Base-by-base conservation (phyloP, 202 grass and related monocot species). In the Zizania palustris region DNA sequence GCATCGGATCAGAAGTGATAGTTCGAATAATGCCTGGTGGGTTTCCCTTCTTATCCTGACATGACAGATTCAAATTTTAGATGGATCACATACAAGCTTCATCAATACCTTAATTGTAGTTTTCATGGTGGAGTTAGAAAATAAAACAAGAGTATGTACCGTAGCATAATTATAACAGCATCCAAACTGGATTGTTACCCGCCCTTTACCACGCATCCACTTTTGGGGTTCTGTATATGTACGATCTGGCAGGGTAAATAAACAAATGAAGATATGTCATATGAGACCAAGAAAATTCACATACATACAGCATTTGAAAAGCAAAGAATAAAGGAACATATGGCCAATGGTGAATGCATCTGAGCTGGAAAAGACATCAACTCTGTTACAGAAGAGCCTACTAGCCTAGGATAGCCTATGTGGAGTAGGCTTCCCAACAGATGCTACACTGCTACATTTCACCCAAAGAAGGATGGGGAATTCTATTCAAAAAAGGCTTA, bases 191-290 rank as follows among this genome's bases (percentile, higher is more conserved):
- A 97, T 94, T 48, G 87, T 97, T 69, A 94, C 85, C 35, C 89
- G 82, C 5, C 95, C 95, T 85, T 97, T 97, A 70, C 91, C 91
- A 66, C 82, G 87, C 95, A 94, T 97, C 95, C 95, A 97, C 73
- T 93, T 97, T 62, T 84, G 74, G 9, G 95, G 95, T 77, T 91
- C 89, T 59, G 95, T 80, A 28, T 28, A 28, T 28, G 28, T 28
- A 28, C 28, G 28, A 28, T 28, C 28, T 28, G 28, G 28, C 28
- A 28, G 28, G 28, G 28, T 2, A 28, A 28, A 2, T 28, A 28
- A 28, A 28, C 28, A 28, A 0, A 28, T 28, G 2, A 0, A 28
- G 28, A 0, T 28, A n/a, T n/a, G n/a, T n/a, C n/a, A n/a, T n/a
- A 2, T 28, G 28, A 28, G 28, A 0, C 28, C 2, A 2, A 28